Base-by-base conservation (phyloP, 495 filamentous ascomycete species). In the Penicillium verhagenii region DNA sequence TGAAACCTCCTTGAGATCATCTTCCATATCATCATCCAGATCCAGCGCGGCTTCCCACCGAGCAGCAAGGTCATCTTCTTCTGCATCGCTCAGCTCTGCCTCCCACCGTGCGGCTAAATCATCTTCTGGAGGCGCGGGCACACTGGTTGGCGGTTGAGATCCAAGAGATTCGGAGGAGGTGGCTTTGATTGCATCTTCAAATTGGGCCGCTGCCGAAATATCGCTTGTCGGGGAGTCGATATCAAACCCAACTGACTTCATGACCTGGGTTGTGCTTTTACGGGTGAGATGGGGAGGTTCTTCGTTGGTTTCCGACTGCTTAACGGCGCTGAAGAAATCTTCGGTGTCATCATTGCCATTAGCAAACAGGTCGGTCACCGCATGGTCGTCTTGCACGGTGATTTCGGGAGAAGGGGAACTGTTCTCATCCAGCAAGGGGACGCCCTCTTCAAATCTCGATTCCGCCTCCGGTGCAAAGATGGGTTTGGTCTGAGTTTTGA, bases 21-120 rank as follows among this genome's bases (percentile, higher is more conserved):
- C 81, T 42, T 88, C 88, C 19, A 90, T 76, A 50, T 93, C 90
- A 56, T 93, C 91, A 35, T 84, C 90, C 21, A 45, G 23, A 59
- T 94, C 92, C 59, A 97, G 78, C 51, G 87, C 88, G 39, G 86
- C 89, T 60, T 91, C 78, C 94, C 94, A 97, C 57, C 87, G 84
- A 4, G 87, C 88, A 39, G 87, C 86, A 8, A 94, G 72, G 58
- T 94, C 87, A 37, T 80, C 78, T 44, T 85, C 80, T 4, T 50
- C 47, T 1, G 63, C 51, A 35, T 84, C 87, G 28, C 72, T 88
- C 59, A 97, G 77, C 54, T 89, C 88, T 39, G 86, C 89, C 60
- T 91, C 77, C 94, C 94, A 97, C 57, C 86, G 83, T 2, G 87
- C 88, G 43, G 88, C 86, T 6, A 94, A 70, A 59, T 94, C 87